Evolutionary conservation across 306 rosid genomes (phyloP).

Genomic region (Quercus robur): DNA sequence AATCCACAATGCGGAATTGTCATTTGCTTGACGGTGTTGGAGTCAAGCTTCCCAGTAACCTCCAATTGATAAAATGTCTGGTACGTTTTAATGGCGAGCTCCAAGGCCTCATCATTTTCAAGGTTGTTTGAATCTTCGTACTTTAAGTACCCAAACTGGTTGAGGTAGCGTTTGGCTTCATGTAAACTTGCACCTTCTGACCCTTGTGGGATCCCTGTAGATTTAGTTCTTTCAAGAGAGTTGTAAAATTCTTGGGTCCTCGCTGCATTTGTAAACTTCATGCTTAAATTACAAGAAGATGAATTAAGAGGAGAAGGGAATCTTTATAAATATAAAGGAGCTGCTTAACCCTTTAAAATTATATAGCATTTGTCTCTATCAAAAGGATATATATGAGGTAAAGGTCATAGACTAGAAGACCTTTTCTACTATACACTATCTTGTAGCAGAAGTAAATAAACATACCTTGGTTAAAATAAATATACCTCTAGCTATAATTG

Average conservation of each 20-base stretch:
- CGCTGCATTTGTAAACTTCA: not conserved
- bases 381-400: too few relatives aligned
- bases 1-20: conserved; percentile 6
- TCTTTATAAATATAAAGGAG: not conserved
- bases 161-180: not conserved
- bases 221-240: not conserved
- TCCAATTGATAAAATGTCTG: not conserved
- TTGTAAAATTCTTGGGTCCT: not conserved
- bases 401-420: too few relatives aligned
- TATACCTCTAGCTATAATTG: too few relatives aligned
- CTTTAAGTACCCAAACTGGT: not conserved
- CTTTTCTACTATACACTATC: too few relatives aligned
- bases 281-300: not conserved
- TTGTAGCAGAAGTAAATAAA: too few relatives aligned
- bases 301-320: conserved; percentile 1
- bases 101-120: not conserved
- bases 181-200: not conserved
- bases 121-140: not conserved
- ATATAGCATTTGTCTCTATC: too few relatives aligned
- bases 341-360: too few relatives aligned
- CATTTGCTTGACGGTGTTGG: not conserved
- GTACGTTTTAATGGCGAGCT: not conserved
- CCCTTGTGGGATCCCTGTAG: not conserved
- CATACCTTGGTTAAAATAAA: too few relatives aligned
- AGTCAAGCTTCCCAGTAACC: conserved; percentile 15